phyloP scores from a whole-genome alignment of 2,329 filamentous ascomycete species.

The Paracorniculantispora psalliotae region DNA sequence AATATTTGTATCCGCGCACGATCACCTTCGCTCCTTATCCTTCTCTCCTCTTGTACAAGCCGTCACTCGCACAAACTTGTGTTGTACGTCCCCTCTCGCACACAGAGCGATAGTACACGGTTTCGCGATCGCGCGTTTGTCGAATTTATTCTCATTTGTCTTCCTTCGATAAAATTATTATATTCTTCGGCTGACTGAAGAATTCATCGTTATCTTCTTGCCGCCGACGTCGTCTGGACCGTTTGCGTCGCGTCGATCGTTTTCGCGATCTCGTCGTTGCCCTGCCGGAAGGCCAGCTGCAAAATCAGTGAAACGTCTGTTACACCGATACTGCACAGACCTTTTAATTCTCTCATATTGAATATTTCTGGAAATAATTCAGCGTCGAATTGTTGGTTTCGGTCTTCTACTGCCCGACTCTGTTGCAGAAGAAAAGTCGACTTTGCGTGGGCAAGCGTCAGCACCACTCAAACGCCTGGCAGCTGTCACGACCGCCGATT shows the following conservation, averaged over 20 bases:
- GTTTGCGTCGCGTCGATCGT: not conserved
- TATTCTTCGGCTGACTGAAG: not conserved
- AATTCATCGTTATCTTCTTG: not conserved
- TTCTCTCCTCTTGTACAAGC: not conserved
- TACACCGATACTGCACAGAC: conserved; percentile 1
- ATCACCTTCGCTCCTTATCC: not conserved
- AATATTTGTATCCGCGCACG: not conserved
- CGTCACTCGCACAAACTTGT: not conserved
- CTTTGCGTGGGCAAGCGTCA: not conserved
- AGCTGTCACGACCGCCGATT: conserved; percentile 11
- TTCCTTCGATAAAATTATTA: not conserved
- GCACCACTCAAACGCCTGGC: conserved; percentile 2
- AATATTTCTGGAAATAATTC: not conserved
- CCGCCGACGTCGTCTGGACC: not conserved
- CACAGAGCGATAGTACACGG: not conserved
- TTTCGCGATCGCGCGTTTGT: not conserved
- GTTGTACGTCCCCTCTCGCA: not conserved
- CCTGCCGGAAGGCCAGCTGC: too few relatives aligned
- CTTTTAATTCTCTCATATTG: not conserved
- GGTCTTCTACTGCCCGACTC: not conserved
- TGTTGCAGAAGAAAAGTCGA: not conserved
- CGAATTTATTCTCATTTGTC: not conserved
- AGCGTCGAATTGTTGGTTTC: not conserved
- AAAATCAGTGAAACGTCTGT: conserved; percentile 3
- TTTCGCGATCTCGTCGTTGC: not conserved